phyloP scores from a whole-genome alignment of 2,329 filamentous ascomycete genomes.

The Aspergillus flavus region DNA sequence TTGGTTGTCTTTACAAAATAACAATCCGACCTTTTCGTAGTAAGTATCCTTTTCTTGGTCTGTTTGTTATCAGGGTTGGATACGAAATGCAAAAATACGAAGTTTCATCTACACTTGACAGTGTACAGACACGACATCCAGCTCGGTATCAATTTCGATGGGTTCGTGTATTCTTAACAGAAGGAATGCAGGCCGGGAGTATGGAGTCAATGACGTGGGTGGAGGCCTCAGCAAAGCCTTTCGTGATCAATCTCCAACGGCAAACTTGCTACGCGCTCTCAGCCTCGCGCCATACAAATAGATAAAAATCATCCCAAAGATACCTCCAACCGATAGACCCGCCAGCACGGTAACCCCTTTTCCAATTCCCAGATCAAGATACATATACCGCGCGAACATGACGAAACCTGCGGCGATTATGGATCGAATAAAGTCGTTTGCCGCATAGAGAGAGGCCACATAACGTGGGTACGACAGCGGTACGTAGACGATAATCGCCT shows the following conservation, averaged over 20 bases:
- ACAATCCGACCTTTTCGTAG: neutral
- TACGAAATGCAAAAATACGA: neutral
- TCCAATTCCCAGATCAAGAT: neutral
- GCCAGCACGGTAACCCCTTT: conserved; percentile 6
- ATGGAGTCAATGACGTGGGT: neutral
- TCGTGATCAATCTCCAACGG: neutral
- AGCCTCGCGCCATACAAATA: neutral
- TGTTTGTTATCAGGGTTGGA: neutral
- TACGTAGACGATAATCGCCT: conserved; percentile 48
- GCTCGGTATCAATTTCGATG: neutral
- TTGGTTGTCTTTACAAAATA: neutral
- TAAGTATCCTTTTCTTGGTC: neutral
- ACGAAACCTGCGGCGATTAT: neutral
- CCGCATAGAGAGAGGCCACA: conserved; percentile 39
- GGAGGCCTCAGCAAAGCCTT: neutral
- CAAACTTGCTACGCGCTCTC: conserved; percentile 3
- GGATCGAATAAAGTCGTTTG: conserved; percentile 33
- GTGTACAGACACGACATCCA: neutral
- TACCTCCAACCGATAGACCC: neutral
- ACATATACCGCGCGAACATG: conserved; percentile 8
- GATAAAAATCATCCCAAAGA: conserved; percentile 5
- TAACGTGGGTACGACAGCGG: conserved; percentile 37
- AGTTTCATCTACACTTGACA: neutral
- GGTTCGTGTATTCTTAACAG: neutral
- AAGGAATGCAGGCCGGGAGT: no score